A percentile compares a stretch with the other conserved stretches of the same genome.
Evolutionary conservation across 2,329 filamentous ascomycete genomes (phyloP).

Genomic region (Aspergillus ochraceus): DNA sequence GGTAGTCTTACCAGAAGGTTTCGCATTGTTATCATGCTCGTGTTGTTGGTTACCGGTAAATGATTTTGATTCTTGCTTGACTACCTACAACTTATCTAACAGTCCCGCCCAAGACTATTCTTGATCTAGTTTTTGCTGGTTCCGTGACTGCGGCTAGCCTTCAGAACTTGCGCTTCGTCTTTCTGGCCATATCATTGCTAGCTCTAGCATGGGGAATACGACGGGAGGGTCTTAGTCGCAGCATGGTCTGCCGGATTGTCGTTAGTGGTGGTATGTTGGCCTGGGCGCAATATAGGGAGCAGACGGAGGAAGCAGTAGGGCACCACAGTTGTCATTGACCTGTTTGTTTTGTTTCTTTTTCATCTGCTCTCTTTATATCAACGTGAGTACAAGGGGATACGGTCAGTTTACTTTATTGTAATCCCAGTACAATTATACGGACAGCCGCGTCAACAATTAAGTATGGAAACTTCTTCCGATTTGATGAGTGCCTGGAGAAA

Average conservation of each 20-base stretch:
- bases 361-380: no score
- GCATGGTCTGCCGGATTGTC: slow-evolving; percentile 13
- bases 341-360: neutral
- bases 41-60: slow-evolving; percentile 19
- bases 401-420: no score
- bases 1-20: slow-evolving; percentile 15
- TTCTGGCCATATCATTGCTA: slow-evolving; percentile 17
- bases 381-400: no score
- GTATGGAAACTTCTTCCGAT: no score
- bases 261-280: slow-evolving; percentile 15
- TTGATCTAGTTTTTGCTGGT: slow-evolving; percentile 19
- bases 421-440: no score
- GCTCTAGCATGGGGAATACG: slow-evolving; percentile 11
- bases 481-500: no score
- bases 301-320: neutral
- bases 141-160: slow-evolving; percentile 17
- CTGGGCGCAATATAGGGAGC: slow-evolving; percentile 14
- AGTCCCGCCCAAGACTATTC: slow-evolving; percentile 7
- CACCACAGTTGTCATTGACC: slow-evolving; percentile 18
- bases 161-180: slow-evolving; percentile 11
- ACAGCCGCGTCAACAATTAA: no score
- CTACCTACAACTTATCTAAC: neutral
- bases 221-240: slow-evolving; percentile 15
- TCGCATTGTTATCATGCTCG: slow-evolving; percentile 14
- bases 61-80: neutral